These are phyloP conservation scores for Microthlaspi erraticum DNA, from an alignment of 345 rosid genomes.

Conservation along the genomic window DNA sequence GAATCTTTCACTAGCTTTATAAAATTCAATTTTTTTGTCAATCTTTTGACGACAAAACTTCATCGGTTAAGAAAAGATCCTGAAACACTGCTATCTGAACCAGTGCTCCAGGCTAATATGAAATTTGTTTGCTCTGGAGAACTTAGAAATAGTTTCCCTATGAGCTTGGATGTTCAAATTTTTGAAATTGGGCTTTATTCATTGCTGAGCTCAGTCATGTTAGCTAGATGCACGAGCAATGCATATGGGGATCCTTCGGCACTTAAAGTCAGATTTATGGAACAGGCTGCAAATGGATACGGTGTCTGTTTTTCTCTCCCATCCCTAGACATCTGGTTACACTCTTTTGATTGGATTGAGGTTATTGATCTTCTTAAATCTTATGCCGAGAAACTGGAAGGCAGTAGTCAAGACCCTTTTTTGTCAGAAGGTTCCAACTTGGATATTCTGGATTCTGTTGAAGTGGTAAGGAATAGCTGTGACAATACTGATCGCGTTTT, in stretches of 20 bases:
- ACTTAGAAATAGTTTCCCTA: conserved; percentile 53
- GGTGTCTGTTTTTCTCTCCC: conserved; percentile 67
- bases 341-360: conserved; percentile 60
- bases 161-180: conserved; percentile 54
- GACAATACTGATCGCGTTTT: conserved; percentile 42
- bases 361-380: conserved; percentile 51
- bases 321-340: conserved; percentile 76
- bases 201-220: conserved; percentile 52
- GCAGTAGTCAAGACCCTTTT: conserved; percentile 32
- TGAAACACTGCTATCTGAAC: conserved; percentile 45
- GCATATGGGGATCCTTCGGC: conserved; percentile 52
- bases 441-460: conserved; percentile 32
- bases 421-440: conserved; percentile 38
- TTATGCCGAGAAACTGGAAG: conserved; percentile 48
- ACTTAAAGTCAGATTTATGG: conserved; percentile 53
- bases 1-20: conserved; percentile 45
- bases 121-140: conserved; percentile 63
- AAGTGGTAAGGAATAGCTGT: conserved; percentile 35
- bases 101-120: conserved; percentile 66
- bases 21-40: conserved; percentile 57
- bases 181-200: conserved; percentile 59
- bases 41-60: conserved; percentile 55
- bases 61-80: conserved; percentile 47
- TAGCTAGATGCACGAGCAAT: conserved; percentile 63
- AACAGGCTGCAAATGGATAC: conserved; percentile 47